Evolutionary conservation across 176 grass and related monocot species (phyloP), one percentile per base, ranked within the genome.

Genomic region (Hsuehochloa calcarea): DNA sequence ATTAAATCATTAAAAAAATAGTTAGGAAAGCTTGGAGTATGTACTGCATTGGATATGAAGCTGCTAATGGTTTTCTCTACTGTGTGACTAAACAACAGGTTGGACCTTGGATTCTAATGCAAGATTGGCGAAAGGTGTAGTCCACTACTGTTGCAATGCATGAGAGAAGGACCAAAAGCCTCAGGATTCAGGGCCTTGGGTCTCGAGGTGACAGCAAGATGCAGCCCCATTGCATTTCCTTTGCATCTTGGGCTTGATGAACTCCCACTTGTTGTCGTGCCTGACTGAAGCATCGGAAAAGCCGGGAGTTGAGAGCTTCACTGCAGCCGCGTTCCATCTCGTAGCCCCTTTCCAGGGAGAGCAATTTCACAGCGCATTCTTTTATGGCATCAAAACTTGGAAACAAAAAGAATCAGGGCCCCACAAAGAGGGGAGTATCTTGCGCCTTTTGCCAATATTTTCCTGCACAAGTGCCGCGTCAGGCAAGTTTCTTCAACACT

Each of bases 101-200:
- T 78, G 83, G 63, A 78, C 25, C 49, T 78, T 60, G 72, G 82
- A 54, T 54, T 66, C 61, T 22, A 85, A 85, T 1, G 74, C 6
- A 44, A 23, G 26, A 15, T 14, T 25, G 12, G 65, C 41, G 40
- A 83, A 72, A 47, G 40, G 3, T 10, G 13, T 59, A 51, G 68
- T 31, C 19, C 80, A 69, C 66, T 43, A 37, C 66, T 59, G 22
- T 70, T 43, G 74, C 54, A 17, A 1, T 6, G 31, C n/a, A 51
- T 77, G 62, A 49, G 72, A 20, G 66, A 40, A 65, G 17, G 37
- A 78, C 65, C 50, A 69, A 69, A 78, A 69, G 37, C 20, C 46
- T 62, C 25, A 46, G 37, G 50, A 25, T 69, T 78, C 72, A 68
- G 49, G 49, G 62, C 37, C 72, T 77, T 58, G 83, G 47, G 73